Evolutionary conservation across 805 yeast species (phyloP), one percentile per base, ranked within the genome.

Genomic region (Nakazawaea holstii): DNA sequence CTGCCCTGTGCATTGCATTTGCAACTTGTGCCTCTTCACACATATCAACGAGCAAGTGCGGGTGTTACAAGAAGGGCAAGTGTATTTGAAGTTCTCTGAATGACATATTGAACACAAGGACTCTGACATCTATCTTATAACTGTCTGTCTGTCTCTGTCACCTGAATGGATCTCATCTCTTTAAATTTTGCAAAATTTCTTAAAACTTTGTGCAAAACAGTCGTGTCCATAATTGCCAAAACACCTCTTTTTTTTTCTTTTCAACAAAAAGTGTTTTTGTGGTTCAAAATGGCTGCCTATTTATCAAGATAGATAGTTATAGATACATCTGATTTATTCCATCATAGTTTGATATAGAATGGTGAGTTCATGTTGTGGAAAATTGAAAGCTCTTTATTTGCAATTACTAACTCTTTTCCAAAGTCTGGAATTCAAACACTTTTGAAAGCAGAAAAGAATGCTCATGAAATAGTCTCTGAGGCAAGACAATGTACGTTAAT

Each of bases 381-480:
- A 14, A 28, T 27, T 26, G 15, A 20, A 20, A 3, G 3, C 5
- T 20, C 5, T 20, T 3, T 20, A 3, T 20, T 3, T 20, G 24
- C 24, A 20, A 20, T 5, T n/a, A 30, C 33, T 30, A 30, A 30
- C 33, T 13, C n/a, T 2, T n/a, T 11, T 9, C 2, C 30, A 26
- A 39, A 64, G 67, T 62, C 76, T 48, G 89, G 88, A 57, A 82
- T 83, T 59, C 87, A 83, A 72, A 80, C 86, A 54, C 76, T 83
- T 50, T 72, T 83, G 52, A 83, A 77, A 62, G 79, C 98, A 53
- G 99, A 94, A 73, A 89, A 87, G 70, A 92, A 88, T 60, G 98
- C 99, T n/a, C 97, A 95, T 58, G 91, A 84, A 58, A 87, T 91
- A 54, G 98, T 94, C 52, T 77, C 91, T 59, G 85, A 86, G 64